Conservation (phyloP, 2,329 filamentous ascomycete genomes). For the Paramyrothecium sp. region DNA sequence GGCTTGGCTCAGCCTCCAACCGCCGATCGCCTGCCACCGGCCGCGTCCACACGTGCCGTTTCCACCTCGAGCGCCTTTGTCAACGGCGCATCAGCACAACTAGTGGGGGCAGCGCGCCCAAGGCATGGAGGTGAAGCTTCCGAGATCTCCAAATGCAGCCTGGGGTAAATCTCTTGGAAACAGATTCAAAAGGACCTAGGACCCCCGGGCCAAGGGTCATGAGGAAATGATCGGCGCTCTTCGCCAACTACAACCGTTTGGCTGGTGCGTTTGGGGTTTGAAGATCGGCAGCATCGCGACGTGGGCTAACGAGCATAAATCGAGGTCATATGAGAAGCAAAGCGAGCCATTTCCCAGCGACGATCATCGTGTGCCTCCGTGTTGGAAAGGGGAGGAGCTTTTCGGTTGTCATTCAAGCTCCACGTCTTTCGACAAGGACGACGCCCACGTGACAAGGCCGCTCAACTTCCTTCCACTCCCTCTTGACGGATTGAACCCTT, state of each 20-base stretch:
- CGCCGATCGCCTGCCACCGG: neutral
- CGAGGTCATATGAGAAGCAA: neutral
- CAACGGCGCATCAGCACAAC: neutral
- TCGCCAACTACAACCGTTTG: neutral
- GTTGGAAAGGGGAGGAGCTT: neutral
- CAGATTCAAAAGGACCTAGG: neutral
- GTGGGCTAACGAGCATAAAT: too few relatives aligned
- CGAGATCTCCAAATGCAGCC: constrained; percentile 1
- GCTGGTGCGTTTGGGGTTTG: too few relatives aligned
- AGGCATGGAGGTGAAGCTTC: constrained; percentile 1
- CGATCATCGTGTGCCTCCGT: neutral
- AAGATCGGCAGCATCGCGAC: neutral
- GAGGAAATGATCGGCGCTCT: constrained; percentile 2
- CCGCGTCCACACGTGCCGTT: neutral
- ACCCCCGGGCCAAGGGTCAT: neutral
- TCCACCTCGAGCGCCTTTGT: neutral
- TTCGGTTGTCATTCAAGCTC: neutral
- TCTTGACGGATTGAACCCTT: too few relatives aligned
- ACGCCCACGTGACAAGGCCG: too few relatives aligned
- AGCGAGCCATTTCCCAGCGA: neutral
- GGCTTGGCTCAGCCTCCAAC: neutral
- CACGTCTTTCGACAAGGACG: too few relatives aligned
- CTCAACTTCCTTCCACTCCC: too few relatives aligned
- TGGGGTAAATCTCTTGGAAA: neutral
- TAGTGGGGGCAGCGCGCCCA: neutral